Base-by-base conservation (phyloP, 495 filamentous ascomycete species). In the Sabuloglossum arenarium region DNA sequence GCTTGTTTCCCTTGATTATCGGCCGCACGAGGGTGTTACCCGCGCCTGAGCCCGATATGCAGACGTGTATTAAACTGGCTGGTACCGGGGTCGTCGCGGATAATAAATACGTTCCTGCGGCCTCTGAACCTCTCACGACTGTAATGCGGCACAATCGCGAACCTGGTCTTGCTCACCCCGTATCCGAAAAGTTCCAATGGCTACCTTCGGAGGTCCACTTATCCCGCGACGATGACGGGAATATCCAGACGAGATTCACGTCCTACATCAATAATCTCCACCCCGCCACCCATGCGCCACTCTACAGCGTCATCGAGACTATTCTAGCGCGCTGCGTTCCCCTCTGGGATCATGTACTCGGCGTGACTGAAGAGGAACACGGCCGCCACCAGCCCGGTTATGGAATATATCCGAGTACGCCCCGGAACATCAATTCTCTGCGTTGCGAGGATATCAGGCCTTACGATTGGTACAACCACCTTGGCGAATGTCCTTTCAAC, bases 241-340 rank as follows among this genome's bases (percentile, higher is more conserved):
- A n/a, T n/a, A n/a, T n/a, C n/a, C n/a, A n/a, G n/a, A n/a, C 65
- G 56, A 56, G 59, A 43, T 68, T 76, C 19, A 58, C 51, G 1
- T 71, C 67, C 30, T 78, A 82, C 60, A 75, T 84, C 66, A 83
- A 83, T 58, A 82, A 81, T 57, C 63, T 79, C 0, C 73, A 80
- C 55, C 79, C 80, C 0, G 31, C 29, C 3, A 46, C 69, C 21
- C 67, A 80, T 56, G 51, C 55, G 6, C 47, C 57, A 1, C 67
- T 84, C 5, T 84, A 83, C 59, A 37, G 54, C 10, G 66, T 71
- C 0, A 57, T 83, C 9, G 77, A 77, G 59, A 59, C 71, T 27
- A 60, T 80, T 30, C 67, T 81, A 19, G 51, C 67, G 0, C 63
- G 60, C 23, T 65, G 71, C 0, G 65, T 85, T 3, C 77, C 76